A percentile compares a stretch with the other conserved stretches of the same genome.
These are phyloP conservation scores for Rhodotorula toruloides DNA, from an alignment of 768 basidiomycete genomes.

Conservation along the genomic window DNA sequence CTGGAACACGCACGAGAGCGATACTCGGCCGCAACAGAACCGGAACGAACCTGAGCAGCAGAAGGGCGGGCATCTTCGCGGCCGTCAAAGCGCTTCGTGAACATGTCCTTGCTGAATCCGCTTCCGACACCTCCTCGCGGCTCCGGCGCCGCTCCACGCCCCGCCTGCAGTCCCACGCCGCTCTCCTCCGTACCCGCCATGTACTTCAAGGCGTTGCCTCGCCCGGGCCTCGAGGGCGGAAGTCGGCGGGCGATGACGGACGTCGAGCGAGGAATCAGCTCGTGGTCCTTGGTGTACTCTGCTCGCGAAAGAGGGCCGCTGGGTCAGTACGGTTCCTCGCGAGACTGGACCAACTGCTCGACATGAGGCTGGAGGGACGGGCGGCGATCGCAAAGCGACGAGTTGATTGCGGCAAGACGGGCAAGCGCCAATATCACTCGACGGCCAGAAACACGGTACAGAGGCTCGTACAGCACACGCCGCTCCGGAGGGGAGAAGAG, in stretches of 20 bases:
- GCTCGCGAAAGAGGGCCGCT: slow-evolving; percentile 5
- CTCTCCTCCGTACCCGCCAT: slow-evolving; percentile 45
- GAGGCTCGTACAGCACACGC: background rate
- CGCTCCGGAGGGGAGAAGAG: background rate
- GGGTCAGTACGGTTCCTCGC: background rate
- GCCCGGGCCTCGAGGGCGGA: slow-evolving; percentile 56
- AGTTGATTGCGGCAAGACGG: background rate
- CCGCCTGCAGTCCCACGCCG: slow-evolving; percentile 19
- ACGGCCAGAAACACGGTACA: background rate
- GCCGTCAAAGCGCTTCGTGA: slow-evolving; percentile 77
- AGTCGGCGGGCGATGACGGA: slow-evolving; percentile 89
- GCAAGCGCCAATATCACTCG: background rate
- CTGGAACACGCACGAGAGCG: background rate
- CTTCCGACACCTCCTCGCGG: slow-evolving; percentile 27
- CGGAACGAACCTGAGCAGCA: slow-evolving; percentile 38
- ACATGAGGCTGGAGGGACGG: too few species aligned
- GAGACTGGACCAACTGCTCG: too few species aligned
- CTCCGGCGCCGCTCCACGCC: slow-evolving; percentile 17
- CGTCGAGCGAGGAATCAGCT: slow-evolving; percentile 87
- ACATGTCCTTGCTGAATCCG: slow-evolving; percentile 52
- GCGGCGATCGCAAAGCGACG: too few species aligned
- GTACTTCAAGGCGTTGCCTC: slow-evolving; percentile 49
- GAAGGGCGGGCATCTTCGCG: slow-evolving; percentile 57
- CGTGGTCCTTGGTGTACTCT: slow-evolving; percentile 90
- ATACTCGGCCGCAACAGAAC: background rate